Base-by-base conservation (phyloP, 2,329 filamentous ascomycete species). In the Penicillium sp. region DNA sequence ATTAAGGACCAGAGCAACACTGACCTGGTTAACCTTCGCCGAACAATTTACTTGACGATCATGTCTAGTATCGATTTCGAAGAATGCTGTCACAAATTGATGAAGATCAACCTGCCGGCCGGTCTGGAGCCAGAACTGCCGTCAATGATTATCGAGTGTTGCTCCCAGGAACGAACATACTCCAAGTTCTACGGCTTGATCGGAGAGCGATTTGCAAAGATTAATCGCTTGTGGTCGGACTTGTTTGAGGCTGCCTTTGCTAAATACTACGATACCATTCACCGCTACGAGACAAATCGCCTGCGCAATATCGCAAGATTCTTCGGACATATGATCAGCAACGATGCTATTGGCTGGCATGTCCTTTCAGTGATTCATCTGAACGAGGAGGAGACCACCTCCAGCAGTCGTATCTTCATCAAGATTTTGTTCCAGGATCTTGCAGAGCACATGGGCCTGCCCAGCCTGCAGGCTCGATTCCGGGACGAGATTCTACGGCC, bases 1-100 rank as follows among this genome's bases (percentile, higher is more conserved):
- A 95, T 99, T 77, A 96, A 97, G 74, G 94, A 99, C 67, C 91
- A 96, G 76, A 95, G 88, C 58, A 99, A 99, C 66, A 92, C 92
- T 0, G 92, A 99, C 70, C 81, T 99, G 13, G 90, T 97, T 69
- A 95, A 95, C 68, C 79, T 99, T 46, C 88, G 94, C 54, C 85
- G 91, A 65, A 96, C 90, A 6, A 99, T 97, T 63, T 99, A 99
- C 72, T 81, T 99, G 57, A 99, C 93, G 10, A 95, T 99, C 71
- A 95, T 95, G 89, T 95, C 90, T 36, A 94, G 89, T 65, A 90
- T 94, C 61, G 90, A 95, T 53, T 95, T 95, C 51, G 94, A 99
- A 75, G 94, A 99, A 83, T 91, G 89, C 54, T 92, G 90, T 54
- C 94, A 99, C 79, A 99, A 97, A 76, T 81, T 99, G 60, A 94